A percentile compares a stretch with the other conserved stretches of the same genome.
Evolutionary conservation across 495 filamentous ascomycete species (phyloP).

Genomic region (Articulospora tetracladia): DNA sequence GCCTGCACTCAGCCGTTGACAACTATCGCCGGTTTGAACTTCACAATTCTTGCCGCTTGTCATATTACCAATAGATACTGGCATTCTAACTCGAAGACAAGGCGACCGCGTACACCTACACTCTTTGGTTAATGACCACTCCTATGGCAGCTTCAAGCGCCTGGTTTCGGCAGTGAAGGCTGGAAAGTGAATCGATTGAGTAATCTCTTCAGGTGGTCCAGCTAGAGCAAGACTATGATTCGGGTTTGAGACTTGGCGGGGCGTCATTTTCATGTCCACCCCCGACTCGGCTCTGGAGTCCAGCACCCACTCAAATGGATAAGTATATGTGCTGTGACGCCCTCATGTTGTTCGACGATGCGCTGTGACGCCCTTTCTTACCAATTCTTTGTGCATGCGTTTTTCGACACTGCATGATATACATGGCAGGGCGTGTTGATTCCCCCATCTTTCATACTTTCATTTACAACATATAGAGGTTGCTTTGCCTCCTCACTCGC

Average conservation of each 20-base stretch:
- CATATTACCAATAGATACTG: no score
- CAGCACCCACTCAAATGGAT: not conserved
- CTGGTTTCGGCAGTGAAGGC: no score
- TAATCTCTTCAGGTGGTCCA: not conserved
- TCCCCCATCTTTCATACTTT: not conserved
- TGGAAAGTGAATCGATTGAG: no score
- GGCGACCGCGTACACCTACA: no score
- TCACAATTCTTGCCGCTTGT: not conserved
- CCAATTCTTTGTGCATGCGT: not conserved
- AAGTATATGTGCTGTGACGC: conserved; percentile 19
- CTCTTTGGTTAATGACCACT: no score
- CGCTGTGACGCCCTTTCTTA: conserved; percentile 16
- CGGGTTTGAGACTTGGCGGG: not conserved
- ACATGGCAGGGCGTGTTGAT: not conserved
- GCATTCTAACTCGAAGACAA: no score
- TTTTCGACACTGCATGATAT: not conserved
- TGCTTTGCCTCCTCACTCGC: not conserved
- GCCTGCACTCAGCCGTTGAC: conserved; percentile 4
- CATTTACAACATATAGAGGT: not conserved
- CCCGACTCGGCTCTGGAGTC: not conserved
- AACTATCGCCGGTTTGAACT: not conserved
- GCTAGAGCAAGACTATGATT: not conserved
- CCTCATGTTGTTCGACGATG: conserved; percentile 5
- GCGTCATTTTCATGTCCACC: not conserved
- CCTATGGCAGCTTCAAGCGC: no score